phyloP scores from a whole-genome alignment of 164 flowering plant species.

The Santalum album region DNA sequence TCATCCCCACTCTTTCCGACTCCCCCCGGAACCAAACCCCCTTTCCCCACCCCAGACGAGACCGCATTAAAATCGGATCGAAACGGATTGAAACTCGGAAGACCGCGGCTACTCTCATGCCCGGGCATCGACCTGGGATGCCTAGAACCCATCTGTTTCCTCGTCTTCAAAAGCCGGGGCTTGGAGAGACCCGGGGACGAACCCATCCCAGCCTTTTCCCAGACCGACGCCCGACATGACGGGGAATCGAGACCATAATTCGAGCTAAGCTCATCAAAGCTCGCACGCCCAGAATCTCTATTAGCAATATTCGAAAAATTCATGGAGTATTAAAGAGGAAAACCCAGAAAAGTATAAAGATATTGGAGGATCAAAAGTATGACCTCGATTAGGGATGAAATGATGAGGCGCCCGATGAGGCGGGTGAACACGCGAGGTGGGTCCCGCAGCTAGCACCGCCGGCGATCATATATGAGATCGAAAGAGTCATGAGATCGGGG shows the following conservation, averaged over 20 bases:
- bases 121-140: conserved; percentile 10
- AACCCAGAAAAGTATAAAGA: not conserved
- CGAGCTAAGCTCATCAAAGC: not conserved
- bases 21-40: conserved; percentile 5
- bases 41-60: not conserved
- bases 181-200: conserved; percentile 14
- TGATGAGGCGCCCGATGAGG: too few species aligned
- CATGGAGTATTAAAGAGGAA: not conserved
- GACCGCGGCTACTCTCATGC: not conserved
- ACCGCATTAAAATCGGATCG: conserved; percentile 3
- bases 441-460: too few species aligned
- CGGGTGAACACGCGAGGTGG: too few species aligned
- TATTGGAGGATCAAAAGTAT: too few species aligned
- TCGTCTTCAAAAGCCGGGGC: conserved; percentile 29
- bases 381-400: too few species aligned
- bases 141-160: conserved; percentile 18
- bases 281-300: not conserved
- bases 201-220: not conserved
- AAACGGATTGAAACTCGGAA: conserved; percentile 21
- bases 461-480: too few species aligned
- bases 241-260: not conserved
- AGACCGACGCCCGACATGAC: not conserved
- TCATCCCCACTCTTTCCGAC: conserved; percentile 9
- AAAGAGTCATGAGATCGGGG: too few species aligned
- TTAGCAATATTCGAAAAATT: not conserved